Conservation (phyloP, 345 rosid species). For the Arabidopsis arenosa region DNA sequence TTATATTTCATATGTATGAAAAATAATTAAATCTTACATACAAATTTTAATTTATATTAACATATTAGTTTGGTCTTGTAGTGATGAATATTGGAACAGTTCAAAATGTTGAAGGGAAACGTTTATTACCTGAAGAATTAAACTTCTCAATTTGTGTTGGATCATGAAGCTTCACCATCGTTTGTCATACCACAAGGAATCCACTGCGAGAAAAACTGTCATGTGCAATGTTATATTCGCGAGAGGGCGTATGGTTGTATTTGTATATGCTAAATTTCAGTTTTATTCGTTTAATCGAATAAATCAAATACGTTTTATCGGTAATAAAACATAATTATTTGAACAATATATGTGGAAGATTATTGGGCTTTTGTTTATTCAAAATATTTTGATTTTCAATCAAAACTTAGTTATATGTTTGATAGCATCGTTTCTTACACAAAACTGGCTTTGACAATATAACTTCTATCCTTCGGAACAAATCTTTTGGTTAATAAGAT, state of each 20-base stretch:
- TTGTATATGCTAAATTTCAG: background rate
- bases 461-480: background rate
- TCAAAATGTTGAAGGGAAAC: slow-evolving; percentile 8
- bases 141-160: background rate
- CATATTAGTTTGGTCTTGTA: background rate
- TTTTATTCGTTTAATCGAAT: background rate
- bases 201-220: background rate
- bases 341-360: too few species aligned
- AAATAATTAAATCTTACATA: background rate
- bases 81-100: background rate
- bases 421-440: background rate
- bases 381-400: too few species aligned
- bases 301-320: too few species aligned
- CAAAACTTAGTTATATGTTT: too few species aligned
- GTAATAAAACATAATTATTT: too few species aligned
- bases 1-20: background rate
- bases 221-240: background rate
- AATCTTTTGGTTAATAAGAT: slow-evolving; percentile 1
- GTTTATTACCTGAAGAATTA: background rate
- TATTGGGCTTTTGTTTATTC: too few species aligned
- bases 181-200: background rate
- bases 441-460: background rate
- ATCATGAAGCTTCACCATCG: background rate
- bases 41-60: background rate
- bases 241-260: background rate